Evolutionary conservation across 352 stramenopile species (phyloP).

Genomic region (Phytophthora tentaculata): DNA sequence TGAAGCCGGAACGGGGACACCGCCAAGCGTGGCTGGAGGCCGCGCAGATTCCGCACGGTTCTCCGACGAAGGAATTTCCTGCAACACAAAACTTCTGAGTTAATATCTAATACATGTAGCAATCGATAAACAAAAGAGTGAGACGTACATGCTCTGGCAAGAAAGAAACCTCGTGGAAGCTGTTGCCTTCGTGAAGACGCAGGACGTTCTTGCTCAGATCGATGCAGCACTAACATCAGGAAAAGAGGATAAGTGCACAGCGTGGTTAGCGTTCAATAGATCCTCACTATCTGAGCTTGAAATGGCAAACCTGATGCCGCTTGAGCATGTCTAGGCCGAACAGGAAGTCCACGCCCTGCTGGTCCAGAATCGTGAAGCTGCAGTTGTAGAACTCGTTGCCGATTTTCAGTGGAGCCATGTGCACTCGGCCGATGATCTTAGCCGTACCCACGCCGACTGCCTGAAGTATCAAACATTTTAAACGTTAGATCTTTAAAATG

Average conservation of each 20-base stretch:
- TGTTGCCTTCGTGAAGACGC: slow-evolving; percentile 70
- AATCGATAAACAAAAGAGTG: background rate
- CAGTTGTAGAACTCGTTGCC: slow-evolving; percentile 92
- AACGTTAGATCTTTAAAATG: slow-evolving; percentile 12
- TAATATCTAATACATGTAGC: background rate
- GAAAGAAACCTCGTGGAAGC: slow-evolving; percentile 84
- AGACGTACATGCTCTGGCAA: slow-evolving; percentile 82
- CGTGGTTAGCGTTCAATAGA: background rate
- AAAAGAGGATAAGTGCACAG: slow-evolving; percentile 9
- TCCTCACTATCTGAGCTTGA: background rate
- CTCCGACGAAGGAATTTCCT: slow-evolving; percentile 81
- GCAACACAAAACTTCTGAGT: slow-evolving; percentile 1
- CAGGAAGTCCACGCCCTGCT: slow-evolving; percentile 97
- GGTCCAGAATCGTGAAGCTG: slow-evolving; percentile 94
- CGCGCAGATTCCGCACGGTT: slow-evolving; percentile 39
- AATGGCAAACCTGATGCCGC: slow-evolving; percentile 85
- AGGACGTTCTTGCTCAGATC: slow-evolving; percentile 94
- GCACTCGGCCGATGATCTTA: slow-evolving; percentile 96
- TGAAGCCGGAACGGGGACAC: slow-evolving; percentile 33
- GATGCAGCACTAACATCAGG: slow-evolving; percentile 87
- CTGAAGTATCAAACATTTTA: slow-evolving; percentile 26
- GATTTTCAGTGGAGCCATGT: slow-evolving; percentile 93
- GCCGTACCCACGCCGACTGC: slow-evolving; percentile 96
- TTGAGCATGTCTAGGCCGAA: slow-evolving; percentile 99
- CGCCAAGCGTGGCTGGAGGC: slow-evolving; percentile 31